Evolutionary conservation across 1,284 basidiomycete species (phyloP).

Genomic region (Hortiboletus rubellus): DNA sequence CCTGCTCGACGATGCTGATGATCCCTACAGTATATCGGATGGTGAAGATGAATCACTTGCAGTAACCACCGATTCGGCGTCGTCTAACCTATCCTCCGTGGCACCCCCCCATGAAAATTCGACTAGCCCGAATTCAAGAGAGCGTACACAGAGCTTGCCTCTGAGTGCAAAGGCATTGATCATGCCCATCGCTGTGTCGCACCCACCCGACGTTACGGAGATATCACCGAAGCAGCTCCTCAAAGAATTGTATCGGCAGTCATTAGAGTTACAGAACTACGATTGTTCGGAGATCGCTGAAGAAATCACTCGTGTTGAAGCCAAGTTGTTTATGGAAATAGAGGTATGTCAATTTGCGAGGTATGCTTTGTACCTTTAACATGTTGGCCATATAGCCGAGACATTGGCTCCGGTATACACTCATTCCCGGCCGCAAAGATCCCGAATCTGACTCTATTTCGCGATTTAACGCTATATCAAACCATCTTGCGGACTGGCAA

Average conservation of each 20-base stretch:
- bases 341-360: conserved; percentile 46
- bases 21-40: conserved; percentile 52
- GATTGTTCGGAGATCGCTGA: conserved; percentile 69
- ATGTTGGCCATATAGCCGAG: conserved; percentile 53
- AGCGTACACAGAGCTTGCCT: conserved; percentile 66
- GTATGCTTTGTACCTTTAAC: conserved; percentile 5
- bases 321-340: conserved; percentile 64
- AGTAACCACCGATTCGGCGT: conserved; percentile 20
- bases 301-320: conserved; percentile 72
- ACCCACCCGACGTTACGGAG: conserved; percentile 25
- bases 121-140: conserved; percentile 38
- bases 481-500: conserved; percentile 76
- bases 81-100: conserved; percentile 21
- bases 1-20: conserved; percentile 60
- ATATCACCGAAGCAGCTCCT: conserved; percentile 53
- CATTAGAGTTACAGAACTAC: conserved; percentile 52
- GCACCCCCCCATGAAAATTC: conserved; percentile 25
- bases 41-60: conserved; percentile 44
- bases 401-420: conserved; percentile 76
- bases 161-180: conserved; percentile 44
- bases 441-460: conserved; percentile 63
- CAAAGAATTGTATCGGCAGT: conserved; percentile 57
- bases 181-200: conserved; percentile 19
- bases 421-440: conserved; percentile 65
- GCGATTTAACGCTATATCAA: conserved; percentile 67